Conservation (phyloP, 2,329 filamentous ascomycete genomes). For the Fusarium nisikadoi region DNA sequence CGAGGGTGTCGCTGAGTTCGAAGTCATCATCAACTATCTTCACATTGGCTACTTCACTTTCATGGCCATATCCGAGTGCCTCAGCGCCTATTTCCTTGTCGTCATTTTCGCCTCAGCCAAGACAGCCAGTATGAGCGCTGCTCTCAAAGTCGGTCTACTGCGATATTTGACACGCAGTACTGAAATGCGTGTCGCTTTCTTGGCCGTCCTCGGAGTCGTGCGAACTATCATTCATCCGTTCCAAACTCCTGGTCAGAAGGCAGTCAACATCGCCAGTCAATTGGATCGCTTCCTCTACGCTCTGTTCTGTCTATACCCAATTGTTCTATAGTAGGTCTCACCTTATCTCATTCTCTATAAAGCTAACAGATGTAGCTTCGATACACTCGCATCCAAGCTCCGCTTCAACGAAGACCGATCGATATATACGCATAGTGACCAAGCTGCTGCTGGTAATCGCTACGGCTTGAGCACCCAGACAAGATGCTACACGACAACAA, state of each 20-base stretch:
- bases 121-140: conserved; percentile 35
- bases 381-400: conserved; percentile 48
- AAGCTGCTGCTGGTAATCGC: background rate
- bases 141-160: conserved; percentile 49
- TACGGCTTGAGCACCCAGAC: conserved; percentile 18
- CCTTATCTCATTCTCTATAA: accelerated
- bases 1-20: conserved; percentile 33
- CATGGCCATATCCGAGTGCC: conserved; percentile 53
- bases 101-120: conserved; percentile 50
- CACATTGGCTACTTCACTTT: conserved; percentile 55
- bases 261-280: conserved; percentile 50
- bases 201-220: conserved; percentile 52
- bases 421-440: conserved; percentile 15
- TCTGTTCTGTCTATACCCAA: conserved; percentile 53
- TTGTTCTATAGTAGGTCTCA: conserved; percentile 51
- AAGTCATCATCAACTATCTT: conserved; percentile 49
- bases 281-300: conserved; percentile 55
- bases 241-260: conserved; percentile 50
- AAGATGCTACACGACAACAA: conserved; percentile 13
- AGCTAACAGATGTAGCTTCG: conserved; percentile 36
- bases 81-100: conserved; percentile 54
- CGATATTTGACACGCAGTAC: conserved; percentile 53
- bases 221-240: conserved; percentile 55
- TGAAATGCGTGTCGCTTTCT: conserved; percentile 51
- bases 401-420: conserved; percentile 35